A percentile compares a stretch with the other conserved stretches of the same genome.
Conservation (phyloP, 2,329 filamentous ascomycete species). For the Catunica adiposa region DNA sequence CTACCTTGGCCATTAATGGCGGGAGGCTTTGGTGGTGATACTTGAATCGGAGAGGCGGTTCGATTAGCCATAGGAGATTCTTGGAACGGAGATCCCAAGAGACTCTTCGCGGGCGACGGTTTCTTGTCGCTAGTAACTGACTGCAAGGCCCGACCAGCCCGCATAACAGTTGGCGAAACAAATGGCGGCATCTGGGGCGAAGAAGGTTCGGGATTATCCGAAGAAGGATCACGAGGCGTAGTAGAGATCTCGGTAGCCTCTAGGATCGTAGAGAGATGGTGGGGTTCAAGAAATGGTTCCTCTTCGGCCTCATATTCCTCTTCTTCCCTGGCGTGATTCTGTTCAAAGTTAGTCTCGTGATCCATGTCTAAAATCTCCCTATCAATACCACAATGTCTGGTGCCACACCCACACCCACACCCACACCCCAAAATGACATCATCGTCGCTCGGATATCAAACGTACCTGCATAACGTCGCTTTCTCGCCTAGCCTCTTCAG, state of each 20-base stretch:
- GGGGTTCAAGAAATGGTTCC: neutral
- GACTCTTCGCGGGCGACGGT: slow-evolving; percentile 34
- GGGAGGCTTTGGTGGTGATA: slow-evolving; percentile 6
- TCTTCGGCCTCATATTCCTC: neutral
- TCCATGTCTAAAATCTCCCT: slow-evolving; percentile 1
- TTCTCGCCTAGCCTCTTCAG: neutral
- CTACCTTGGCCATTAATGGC: neutral
- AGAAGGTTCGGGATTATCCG: neutral
- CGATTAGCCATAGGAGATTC: slow-evolving; percentile 2
- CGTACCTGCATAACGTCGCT: neutral
- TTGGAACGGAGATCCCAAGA: slow-evolving; percentile 38
- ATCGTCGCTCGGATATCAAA: neutral
- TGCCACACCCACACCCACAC: too few relatives aligned
- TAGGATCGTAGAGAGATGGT: slow-evolving; percentile 3
- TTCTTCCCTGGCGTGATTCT: neutral
- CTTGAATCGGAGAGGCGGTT: neutral
- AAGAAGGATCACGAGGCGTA: neutral
- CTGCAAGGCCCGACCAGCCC: slow-evolving; percentile 38
- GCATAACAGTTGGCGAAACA: slow-evolving; percentile 31
- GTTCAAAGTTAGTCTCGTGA: neutral
- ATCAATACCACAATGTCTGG: neutral
- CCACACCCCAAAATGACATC: neutral
- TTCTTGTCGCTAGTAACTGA: slow-evolving; percentile 42
- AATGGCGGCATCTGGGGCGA: neutral
- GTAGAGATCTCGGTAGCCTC: slow-evolving; percentile 4